Evolutionary conservation across 164 flowering plant species (phyloP).

Genomic region (Brasenia schreberi): DNA sequence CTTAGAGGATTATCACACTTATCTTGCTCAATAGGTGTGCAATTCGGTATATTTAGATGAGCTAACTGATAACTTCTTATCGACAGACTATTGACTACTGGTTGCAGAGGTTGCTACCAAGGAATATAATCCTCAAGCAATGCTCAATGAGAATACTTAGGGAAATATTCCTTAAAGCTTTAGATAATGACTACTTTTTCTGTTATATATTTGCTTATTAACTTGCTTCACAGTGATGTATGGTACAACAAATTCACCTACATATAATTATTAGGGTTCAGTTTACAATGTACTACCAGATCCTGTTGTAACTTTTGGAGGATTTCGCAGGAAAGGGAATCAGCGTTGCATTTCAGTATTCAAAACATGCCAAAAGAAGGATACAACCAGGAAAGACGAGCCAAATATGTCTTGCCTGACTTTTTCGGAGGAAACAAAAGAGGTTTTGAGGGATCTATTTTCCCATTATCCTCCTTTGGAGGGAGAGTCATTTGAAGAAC

Average conservation of each 20-base stretch:
- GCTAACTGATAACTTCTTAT: too few relatives aligned
- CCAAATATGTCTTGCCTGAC: constrained; percentile 24
- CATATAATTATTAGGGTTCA: not conserved
- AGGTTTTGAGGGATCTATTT: constrained; percentile 49
- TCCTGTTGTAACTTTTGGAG: not conserved
- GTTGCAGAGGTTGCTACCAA: too few relatives aligned
- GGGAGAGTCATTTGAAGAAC: constrained; percentile 19
- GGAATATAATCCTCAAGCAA: too few relatives aligned
- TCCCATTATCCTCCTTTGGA: constrained; percentile 59
- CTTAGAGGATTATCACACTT: too few relatives aligned
- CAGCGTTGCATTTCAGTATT: constrained; percentile 54
- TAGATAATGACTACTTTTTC: not conserved
- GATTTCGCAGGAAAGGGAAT: constrained; percentile 35
- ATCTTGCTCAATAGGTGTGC: too few relatives aligned
- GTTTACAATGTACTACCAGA: not conserved
- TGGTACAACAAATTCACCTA: too few relatives aligned
- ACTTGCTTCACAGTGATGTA: too few relatives aligned
- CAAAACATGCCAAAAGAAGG: constrained; percentile 21
- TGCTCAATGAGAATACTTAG: not conserved
- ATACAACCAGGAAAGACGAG: constrained; percentile 6
- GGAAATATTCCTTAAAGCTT: not conserved
- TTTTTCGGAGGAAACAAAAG: constrained; percentile 54
- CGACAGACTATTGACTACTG: too few relatives aligned
- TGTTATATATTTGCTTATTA: too few relatives aligned
- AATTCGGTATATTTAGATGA: too few relatives aligned